Evolutionary conservation across 164 flowering plant genomes (phyloP), one percentile per base, ranked within the genome.

Genomic region (Macadamia integrifolia): DNA sequence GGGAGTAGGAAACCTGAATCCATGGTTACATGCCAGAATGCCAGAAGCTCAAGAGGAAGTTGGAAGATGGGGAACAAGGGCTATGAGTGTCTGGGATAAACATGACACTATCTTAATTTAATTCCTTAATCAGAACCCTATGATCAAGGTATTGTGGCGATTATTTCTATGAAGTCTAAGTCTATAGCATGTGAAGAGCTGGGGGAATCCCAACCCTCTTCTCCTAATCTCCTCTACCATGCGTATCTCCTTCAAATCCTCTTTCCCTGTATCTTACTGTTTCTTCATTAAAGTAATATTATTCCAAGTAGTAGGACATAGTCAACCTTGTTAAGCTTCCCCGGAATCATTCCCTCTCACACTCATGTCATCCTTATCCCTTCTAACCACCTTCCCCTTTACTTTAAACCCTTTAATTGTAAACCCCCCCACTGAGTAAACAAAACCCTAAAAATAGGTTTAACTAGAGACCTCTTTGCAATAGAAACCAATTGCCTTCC

Each of bases 41-140:
- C 71, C 2, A 67, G 69, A 60, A 75, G 66, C 66, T 71, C 64
- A 62, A 62, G 71, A 69, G 65, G 72, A 68, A 68, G 83, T 75
- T 78, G 81, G 83, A 77, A 78, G 82, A 77, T 75, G 65, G 78
- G 82, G 84, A 79, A 79, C 85, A 76, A 76, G 66, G 70, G 67
- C 32, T 72, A 72, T 28, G 61, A 46, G 65, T 84, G 87, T 82
- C 81, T 23, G 87, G 87, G 72, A 82, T 77, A 79, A 80, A 77
- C 76, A 80, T 79, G 74, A 82, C 85, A 81, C 58, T 69, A 53
- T 70, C 72, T 76, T 74, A 80, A 63, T 48, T 66, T 74, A 72
- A 76, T 70, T 10, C 18, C 44, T 44, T 12, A 10, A 44, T 42
- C 42, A 15, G 6, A 70, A 46, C 15, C 56, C 55, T 2, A 23